Percentiles rank a stretch among this genome's conserved stretches.
These are phyloP conservation scores for Puccinia triticina DNA, from an alignment of 1,284 basidiomycete genomes.

Conservation along the genomic window DNA sequence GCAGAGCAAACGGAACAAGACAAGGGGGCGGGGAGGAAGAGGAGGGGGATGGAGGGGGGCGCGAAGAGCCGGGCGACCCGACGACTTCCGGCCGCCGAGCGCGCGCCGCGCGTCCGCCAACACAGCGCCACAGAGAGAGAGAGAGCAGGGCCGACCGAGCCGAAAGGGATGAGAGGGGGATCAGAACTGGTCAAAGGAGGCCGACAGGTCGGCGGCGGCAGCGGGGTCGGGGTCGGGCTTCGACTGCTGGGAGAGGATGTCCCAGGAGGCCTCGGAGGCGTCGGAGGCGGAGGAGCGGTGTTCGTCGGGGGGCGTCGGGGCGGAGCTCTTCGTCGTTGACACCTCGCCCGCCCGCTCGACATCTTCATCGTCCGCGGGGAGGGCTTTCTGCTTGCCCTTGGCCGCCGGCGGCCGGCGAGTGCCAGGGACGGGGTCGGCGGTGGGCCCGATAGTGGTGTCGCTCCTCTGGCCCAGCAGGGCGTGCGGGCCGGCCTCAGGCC, in stretches of 20 bases:
- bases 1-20: too few relatives aligned
- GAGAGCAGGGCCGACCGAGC: background rate
- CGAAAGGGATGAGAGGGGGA: background rate
- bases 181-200: background rate
- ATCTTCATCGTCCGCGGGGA: too few relatives aligned
- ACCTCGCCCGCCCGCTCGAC: too few relatives aligned
- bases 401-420: too few relatives aligned
- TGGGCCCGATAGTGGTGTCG: background rate
- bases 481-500: background rate
- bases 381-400: background rate
- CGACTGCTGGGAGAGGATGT: constrained; percentile 25
- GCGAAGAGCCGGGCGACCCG: too few relatives aligned
- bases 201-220: background rate
- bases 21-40: too few relatives aligned
- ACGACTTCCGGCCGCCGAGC: too few relatives aligned
- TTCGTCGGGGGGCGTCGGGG: background rate
- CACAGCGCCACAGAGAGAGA: too few relatives aligned
- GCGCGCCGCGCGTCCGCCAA: too few relatives aligned
- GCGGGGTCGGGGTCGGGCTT: constrained; percentile 15
- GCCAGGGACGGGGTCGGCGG: too few relatives aligned
- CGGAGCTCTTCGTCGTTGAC: background rate
- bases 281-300: background rate
- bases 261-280: constrained; percentile 23
- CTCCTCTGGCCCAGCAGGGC: background rate
- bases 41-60: too few relatives aligned